phyloP scores from a whole-genome alignment of 1,284 basidiomycete species.

The Ganoderma leucocontextum region DNA sequence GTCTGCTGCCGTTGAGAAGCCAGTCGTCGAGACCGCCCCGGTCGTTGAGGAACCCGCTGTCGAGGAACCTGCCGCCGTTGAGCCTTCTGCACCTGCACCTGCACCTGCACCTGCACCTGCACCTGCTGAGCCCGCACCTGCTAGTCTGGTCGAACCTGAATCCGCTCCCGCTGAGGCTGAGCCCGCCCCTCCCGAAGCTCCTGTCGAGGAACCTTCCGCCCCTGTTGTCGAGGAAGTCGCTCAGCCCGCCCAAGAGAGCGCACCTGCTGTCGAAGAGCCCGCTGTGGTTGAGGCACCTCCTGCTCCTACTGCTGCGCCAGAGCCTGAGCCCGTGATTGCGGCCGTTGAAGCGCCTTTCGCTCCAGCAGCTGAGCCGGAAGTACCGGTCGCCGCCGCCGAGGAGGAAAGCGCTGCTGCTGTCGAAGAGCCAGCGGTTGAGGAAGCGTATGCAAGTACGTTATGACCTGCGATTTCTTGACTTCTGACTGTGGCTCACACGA shows the following conservation, averaged over 20 bases:
- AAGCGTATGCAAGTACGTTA: neutral
- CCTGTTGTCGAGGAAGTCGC: constrained; percentile 7
- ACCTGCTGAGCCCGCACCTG: constrained; percentile 9
- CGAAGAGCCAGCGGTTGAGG: neutral
- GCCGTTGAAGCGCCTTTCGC: neutral
- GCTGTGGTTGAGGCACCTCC: constrained; percentile 15
- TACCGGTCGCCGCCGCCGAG: neutral
- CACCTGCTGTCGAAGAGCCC: constrained; percentile 6
- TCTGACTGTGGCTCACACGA: neutral
- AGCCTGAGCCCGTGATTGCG: neutral
- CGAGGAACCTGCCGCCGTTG: neutral
- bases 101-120: constrained; percentile 3
- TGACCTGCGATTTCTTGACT: neutral
- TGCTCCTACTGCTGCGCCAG: neutral
- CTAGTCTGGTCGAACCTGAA: constrained; percentile 12
- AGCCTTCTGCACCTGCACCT: constrained; percentile 5
- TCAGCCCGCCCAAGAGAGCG: constrained; percentile 14
- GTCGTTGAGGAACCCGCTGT: constrained; percentile 4
- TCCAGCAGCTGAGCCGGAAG: neutral
- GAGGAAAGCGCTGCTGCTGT: neutral
- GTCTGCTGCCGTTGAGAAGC: neutral
- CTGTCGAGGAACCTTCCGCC: neutral
- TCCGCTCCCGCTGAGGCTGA: constrained; percentile 1
- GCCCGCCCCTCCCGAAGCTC: constrained; percentile 5
- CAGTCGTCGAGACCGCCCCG: neutral